Evolutionary conservation across 106 monocot genomes (phyloP), one percentile per base, ranked within the genome.

Genomic region (Apostasia ramifera): DNA sequence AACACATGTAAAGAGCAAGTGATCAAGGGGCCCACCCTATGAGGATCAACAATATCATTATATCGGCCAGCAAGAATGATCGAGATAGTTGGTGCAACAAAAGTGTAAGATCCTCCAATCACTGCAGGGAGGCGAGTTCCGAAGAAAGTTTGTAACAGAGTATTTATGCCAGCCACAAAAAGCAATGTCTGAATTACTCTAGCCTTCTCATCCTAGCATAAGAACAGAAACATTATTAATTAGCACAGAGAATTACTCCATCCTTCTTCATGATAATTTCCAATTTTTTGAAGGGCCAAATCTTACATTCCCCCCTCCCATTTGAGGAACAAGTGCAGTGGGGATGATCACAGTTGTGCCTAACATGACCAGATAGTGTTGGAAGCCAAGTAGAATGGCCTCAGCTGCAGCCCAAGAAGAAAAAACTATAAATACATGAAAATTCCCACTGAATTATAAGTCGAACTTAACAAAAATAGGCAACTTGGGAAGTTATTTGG

Each of bases 301-400:
- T 40, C 83, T 81, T 76, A 98, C 97, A 83, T 93, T 87, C 75
- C 87, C 92, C 71, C 97, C 97, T 14, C 97, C 97, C 92, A 98
- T 98, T 73, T 98, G 97, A 66, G 97, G 97, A 75, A 98, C 92
- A 74, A 98, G 92, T 56, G 97, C 97, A 57, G 87, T 87, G 53
- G 97, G 97, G 42, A 98, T 98, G 74, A 98, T 92, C 40, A 98
- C 97, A 73, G 97, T 90, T 15, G 97, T 98, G 56, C 97, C 97
- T 3, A 98, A 81, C 97, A 98, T 93, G 55, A 98, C 92, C 48
- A 98, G 73, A 65, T 77, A 98, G 72, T 98, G 97, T 75, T 98
- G 92, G 76, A 98, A 98, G 51, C 95, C 95, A 38, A 95, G 81
- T 55, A 95, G 86, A 70, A 95, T 84, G 69, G 95, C 95, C 74